These are phyloP conservation scores for Psidium friedrichsthalianum DNA, from an alignment of 345 rosid genomes.

Conservation along the genomic window DNA sequence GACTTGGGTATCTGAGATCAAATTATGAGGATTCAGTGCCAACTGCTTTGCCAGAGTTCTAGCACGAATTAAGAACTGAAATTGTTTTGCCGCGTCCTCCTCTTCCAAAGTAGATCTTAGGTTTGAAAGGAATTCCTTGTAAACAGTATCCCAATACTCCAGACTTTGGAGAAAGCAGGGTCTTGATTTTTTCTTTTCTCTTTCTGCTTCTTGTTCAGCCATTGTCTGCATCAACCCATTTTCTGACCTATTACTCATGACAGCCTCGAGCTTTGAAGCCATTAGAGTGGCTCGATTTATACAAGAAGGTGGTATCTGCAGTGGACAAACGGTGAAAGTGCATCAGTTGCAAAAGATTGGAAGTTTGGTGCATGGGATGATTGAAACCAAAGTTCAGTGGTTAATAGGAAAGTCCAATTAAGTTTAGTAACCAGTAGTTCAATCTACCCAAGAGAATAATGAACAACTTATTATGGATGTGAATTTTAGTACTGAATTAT, in stretches of 20 bases:
- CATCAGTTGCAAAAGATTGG: not conserved
- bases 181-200: conserved; percentile 1
- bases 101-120: conserved; percentile 29
- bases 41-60: conserved; percentile 37
- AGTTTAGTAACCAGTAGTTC: not conserved
- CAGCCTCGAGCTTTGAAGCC: conserved; percentile 64
- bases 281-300: conserved; percentile 47
- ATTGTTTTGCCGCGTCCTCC: conserved; percentile 20
- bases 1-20: not conserved
- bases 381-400: not conserved
- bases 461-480: not conserved
- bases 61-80: conserved; percentile 28
- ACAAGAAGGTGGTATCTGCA: conserved; percentile 75
- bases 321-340: not conserved
- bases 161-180: not conserved
- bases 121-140: conserved; percentile 27
- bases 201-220: conserved; percentile 8
- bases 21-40: not conserved
- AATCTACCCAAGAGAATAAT: not conserved
- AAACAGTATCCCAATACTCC: conserved; percentile 18
- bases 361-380: not conserved
- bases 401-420: not conserved
- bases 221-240: conserved; percentile 1
- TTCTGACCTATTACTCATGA: conserved; percentile 28
- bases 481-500: not conserved